phyloP scores from a whole-genome alignment of 768 basidiomycete genomes.

The Rhodotorula kratochvilovae region DNA sequence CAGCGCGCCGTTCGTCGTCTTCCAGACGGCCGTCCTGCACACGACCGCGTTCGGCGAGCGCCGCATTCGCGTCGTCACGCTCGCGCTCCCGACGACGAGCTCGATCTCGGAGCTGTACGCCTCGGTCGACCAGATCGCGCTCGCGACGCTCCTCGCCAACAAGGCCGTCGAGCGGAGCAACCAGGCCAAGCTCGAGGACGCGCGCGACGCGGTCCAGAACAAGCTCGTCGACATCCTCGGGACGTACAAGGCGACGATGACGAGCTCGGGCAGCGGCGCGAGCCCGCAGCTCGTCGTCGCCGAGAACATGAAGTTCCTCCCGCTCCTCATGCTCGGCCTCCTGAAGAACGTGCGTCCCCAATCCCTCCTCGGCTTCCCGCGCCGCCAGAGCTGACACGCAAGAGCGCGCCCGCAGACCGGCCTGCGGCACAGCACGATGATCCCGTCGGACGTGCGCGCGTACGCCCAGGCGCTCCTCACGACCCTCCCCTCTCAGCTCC shows the following conservation, averaged over 20 bases:
- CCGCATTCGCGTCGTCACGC: slow-evolving; percentile 83
- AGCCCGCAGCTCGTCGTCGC: slow-evolving; percentile 87
- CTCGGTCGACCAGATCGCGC: slow-evolving; percentile 81
- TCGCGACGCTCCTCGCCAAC: slow-evolving; percentile 77
- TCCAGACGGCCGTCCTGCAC: slow-evolving; percentile 91
- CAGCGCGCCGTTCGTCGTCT: slow-evolving; percentile 80
- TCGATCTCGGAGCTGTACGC: slow-evolving; percentile 84
- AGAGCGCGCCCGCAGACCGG: slow-evolving; percentile 60
- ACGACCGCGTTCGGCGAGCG: slow-evolving; percentile 90
- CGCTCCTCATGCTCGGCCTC: slow-evolving; percentile 79
- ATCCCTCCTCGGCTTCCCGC: not conserved
- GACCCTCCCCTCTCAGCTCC: slow-evolving; percentile 79
- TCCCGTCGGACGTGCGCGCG: slow-evolving; percentile 90
- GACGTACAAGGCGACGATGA: slow-evolving; percentile 94
- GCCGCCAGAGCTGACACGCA: not conserved
- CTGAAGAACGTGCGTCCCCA: slow-evolving; percentile 74
- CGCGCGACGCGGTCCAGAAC: slow-evolving; percentile 75
- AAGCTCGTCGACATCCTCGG: slow-evolving; percentile 76
- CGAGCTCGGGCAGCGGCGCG: slow-evolving; percentile 83
- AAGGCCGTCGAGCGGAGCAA: slow-evolving; percentile 87
- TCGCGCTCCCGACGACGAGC: slow-evolving; percentile 78
- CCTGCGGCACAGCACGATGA: slow-evolving; percentile 89
- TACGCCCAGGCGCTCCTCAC: slow-evolving; percentile 91
- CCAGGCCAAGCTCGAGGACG: slow-evolving; percentile 81
- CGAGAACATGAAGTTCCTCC: slow-evolving; percentile 91